phyloP scores from a whole-genome alignment of 805 yeast genomes.

The Zygoascus biomembranicola region DNA sequence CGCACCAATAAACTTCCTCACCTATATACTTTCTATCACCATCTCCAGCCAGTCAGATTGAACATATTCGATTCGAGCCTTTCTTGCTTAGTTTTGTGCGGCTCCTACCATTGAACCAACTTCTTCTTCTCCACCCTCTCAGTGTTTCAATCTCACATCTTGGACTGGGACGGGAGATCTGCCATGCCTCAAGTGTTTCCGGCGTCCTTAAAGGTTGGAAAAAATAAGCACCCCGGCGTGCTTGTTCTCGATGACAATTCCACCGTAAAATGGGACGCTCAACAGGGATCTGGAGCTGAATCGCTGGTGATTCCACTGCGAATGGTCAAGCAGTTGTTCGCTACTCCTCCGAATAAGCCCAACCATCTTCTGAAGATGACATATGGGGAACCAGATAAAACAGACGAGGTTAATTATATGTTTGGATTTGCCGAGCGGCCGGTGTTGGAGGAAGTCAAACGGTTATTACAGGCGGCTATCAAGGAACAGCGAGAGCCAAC shows the following conservation, averaged over 20 bases:
- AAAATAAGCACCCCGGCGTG: not conserved
- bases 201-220: not conserved
- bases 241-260: not conserved
- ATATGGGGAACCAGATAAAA: conserved; percentile 13
- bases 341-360: conserved; percentile 32
- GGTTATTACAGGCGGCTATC: conserved; percentile 5
- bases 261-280: conserved; percentile 1
- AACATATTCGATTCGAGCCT: too few relatives aligned
- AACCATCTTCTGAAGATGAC: conserved; percentile 62
- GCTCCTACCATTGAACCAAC: too few relatives aligned
- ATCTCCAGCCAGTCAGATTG: too few relatives aligned
- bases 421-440: conserved; percentile 10
- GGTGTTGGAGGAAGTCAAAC: conserved; percentile 6
- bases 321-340: conserved; percentile 2
- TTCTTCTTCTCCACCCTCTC: too few relatives aligned
- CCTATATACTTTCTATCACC: too few relatives aligned
- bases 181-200: not conserved
- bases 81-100: too few relatives aligned
- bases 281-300: not conserved
- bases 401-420: conserved; percentile 2
- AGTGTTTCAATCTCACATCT: too few relatives aligned
- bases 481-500: conserved; percentile 5
- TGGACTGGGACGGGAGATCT: not conserved
- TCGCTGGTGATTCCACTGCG: not conserved
- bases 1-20: too few relatives aligned